Conservation (phyloP, 2,329 filamentous ascomycete genomes). For the Amauroascus niger region DNA sequence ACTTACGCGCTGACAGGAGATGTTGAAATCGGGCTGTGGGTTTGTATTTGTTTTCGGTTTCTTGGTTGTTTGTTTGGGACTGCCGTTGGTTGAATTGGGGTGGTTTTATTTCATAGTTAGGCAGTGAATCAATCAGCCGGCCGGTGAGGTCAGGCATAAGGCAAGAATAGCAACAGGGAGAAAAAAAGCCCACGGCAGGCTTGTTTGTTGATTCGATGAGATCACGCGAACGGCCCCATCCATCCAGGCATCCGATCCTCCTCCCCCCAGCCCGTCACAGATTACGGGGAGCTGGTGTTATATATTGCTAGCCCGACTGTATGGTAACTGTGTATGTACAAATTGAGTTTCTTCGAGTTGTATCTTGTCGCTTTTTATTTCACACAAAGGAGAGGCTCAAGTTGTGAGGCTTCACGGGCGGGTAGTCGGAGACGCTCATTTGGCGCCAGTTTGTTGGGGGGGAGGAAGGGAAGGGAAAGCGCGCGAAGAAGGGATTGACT, state of each 20-base stretch:
- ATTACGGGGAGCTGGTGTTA: too few relatives aligned
- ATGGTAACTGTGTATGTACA: too few relatives aligned
- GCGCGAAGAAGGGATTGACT: too few relatives aligned
- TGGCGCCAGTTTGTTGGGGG: neutral
- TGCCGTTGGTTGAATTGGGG: neutral
- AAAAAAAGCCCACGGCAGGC: conserved; percentile 1
- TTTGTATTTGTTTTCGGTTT: neutral
- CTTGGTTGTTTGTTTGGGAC: neutral
- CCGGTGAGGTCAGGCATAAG: conserved; percentile 1
- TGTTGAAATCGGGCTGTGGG: too few relatives aligned
- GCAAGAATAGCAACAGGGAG: neutral
- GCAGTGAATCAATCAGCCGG: conserved; percentile 1
- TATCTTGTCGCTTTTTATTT: too few relatives aligned
- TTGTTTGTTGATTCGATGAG: conserved; percentile 5
- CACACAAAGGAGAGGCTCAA: too few relatives aligned
- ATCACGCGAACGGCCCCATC: conserved; percentile 3
- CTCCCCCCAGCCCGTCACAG: too few relatives aligned
- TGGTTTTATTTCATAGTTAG: neutral
- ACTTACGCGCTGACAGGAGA: neutral
- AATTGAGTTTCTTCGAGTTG: too few relatives aligned
- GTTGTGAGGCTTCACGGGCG: too few relatives aligned
- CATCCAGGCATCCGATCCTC: too few relatives aligned
- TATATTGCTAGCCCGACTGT: too few relatives aligned
- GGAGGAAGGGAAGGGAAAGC: neutral
- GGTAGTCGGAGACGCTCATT: neutral